Percentiles rank a stretch among this genome's conserved stretches.
Evolutionary conservation across 805 yeast species (phyloP).

Genomic region (Candida suzukii): DNA sequence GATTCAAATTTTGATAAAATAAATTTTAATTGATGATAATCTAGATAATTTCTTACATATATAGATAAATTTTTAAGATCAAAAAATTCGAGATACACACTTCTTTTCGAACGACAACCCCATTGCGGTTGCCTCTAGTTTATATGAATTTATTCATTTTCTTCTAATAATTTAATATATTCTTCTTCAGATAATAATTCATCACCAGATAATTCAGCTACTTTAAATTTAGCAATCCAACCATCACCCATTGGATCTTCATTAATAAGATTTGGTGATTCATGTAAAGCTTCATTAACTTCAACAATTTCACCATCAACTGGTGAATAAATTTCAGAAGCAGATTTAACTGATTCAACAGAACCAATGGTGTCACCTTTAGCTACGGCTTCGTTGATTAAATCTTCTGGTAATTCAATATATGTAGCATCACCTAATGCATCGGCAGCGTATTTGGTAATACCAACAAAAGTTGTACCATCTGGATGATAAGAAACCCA

Average conservation of each 20-base stretch:
- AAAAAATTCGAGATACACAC: too few relatives aligned
- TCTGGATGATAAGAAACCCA: conserved; percentile 87
- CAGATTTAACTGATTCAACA: conserved; percentile 91
- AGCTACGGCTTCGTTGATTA: conserved; percentile 30
- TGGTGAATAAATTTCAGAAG: conserved; percentile 89
- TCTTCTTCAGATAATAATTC: conserved; percentile 48
- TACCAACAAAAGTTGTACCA: conserved; percentile 79
- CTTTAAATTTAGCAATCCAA: conserved; percentile 79
- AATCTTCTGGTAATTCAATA: conserved; percentile 70
- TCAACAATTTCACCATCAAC: conserved; percentile 70
- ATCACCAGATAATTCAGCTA: conserved; percentile 32
- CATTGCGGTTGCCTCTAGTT: too few relatives aligned
- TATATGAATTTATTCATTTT: conserved; percentile 29
- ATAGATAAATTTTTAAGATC: too few relatives aligned
- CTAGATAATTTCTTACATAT: too few relatives aligned
- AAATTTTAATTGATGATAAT: too few relatives aligned
- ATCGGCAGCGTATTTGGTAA: conserved; percentile 91
- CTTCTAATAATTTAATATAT: conserved; percentile 52
- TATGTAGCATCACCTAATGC: conserved; percentile 96
- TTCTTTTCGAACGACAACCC: too few relatives aligned
- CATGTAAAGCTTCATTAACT: conserved; percentile 59
- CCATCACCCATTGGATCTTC: conserved; percentile 90
- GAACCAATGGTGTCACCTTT: conserved; percentile 85
- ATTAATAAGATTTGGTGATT: conserved; percentile 73
- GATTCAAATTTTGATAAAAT: too few relatives aligned